A percentile compares a stretch with the other conserved stretches of the same genome.
phyloP scores from a whole-genome alignment of 495 filamentous ascomycete genomes.

The Coniosporium apollinis region DNA sequence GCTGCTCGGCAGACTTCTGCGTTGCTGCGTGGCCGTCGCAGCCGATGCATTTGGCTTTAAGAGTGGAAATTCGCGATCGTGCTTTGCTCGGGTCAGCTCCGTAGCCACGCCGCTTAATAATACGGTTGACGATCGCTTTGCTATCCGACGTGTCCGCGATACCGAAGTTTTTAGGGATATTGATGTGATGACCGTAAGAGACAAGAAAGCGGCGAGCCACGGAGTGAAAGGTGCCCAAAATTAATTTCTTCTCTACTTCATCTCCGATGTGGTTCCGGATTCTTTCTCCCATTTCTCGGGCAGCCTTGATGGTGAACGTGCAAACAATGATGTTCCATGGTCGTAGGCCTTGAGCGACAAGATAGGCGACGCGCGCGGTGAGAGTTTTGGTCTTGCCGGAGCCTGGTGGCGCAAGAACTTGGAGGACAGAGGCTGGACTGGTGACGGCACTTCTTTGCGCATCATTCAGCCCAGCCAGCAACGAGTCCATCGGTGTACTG shows the following conservation, averaged over 20 bases:
- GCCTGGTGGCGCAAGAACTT: constrained; percentile 63
- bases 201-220: constrained; percentile 76
- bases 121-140: constrained; percentile 57
- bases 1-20: constrained; percentile 41
- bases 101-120: constrained; percentile 45
- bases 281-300: constrained; percentile 86
- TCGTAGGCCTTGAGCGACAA: constrained; percentile 62
- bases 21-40: constrained; percentile 27
- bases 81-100: constrained; percentile 53
- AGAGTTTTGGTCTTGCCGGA: constrained; percentile 95
- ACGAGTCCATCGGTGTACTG: constrained; percentile 21
- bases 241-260: constrained; percentile 56
- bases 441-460: constrained; percentile 78
- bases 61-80: constrained; percentile 62
- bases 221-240: constrained; percentile 93
- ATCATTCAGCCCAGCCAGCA: constrained; percentile 63
- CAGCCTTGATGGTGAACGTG: constrained; percentile 95
- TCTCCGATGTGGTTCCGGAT: constrained; percentile 65
- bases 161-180: constrained; percentile 66
- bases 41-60: constrained; percentile 56
- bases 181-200: constrained; percentile 74
- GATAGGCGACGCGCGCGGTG: constrained; percentile 83
- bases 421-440: constrained; percentile 58
- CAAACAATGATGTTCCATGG: constrained; percentile 92
- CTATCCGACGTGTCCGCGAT: constrained; percentile 84